Evolutionary conservation across 2,329 filamentous ascomycete genomes (phyloP).

Genomic region (Madurella mycetomatis): DNA sequence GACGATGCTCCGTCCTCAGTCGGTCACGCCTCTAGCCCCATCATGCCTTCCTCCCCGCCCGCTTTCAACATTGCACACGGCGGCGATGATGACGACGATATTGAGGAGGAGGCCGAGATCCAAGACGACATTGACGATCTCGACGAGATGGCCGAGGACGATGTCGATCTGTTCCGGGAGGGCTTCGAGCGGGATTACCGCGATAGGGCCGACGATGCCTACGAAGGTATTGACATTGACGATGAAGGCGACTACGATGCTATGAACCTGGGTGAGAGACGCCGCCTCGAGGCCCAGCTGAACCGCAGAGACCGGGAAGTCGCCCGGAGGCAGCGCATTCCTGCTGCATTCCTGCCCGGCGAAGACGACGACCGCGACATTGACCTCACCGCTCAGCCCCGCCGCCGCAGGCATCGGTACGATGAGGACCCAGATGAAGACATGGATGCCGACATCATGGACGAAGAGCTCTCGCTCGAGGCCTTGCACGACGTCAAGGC

Average conservation of each 20-base stretch:
- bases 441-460: conserved; percentile 90
- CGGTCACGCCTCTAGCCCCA: conserved; percentile 53
- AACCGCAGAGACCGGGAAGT: conserved; percentile 71
- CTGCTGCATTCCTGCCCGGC: conserved; percentile 68
- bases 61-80: conserved; percentile 62
- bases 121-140: conserved; percentile 72
- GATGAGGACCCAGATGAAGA: conserved; percentile 93
- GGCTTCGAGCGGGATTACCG: conserved; percentile 69
- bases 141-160: conserved; percentile 77
- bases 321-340: conserved; percentile 61
- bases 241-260: conserved; percentile 72
- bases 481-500: conserved; percentile 91
- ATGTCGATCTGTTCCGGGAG: conserved; percentile 72
- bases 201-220: conserved; percentile 63
- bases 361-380: conserved; percentile 83
- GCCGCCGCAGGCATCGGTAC: conserved; percentile 81
- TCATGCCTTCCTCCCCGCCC: conserved; percentile 61
- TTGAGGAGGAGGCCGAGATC: conserved; percentile 66
- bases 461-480: conserved; percentile 89
- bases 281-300: conserved; percentile 68
- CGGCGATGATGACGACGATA: conserved; percentile 66
- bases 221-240: conserved; percentile 69
- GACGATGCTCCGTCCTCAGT: conserved; percentile 50
- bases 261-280: conserved; percentile 61
- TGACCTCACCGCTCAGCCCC: conserved; percentile 80